phyloP scores from a whole-genome alignment of 306 rosid species.

The Prunus padus region DNA sequence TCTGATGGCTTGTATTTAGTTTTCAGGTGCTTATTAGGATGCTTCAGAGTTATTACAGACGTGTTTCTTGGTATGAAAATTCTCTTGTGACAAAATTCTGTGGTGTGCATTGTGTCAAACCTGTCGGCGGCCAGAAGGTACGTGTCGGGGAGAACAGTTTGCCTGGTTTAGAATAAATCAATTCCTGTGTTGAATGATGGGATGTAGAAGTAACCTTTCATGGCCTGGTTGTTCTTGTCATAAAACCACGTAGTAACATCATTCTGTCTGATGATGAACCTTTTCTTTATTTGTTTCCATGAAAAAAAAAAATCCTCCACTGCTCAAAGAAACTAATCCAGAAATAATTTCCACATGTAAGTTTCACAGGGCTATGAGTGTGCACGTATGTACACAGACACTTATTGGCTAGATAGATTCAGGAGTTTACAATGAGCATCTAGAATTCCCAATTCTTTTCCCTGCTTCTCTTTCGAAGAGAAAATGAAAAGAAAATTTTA shows the following conservation, averaged over 20 bases:
- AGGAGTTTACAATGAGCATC: background rate
- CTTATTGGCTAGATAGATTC: background rate
- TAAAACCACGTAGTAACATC: background rate
- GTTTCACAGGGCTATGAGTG: background rate
- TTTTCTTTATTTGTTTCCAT: background rate
- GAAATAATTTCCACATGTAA: background rate
- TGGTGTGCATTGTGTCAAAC: conserved; percentile 97
- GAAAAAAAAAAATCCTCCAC: background rate
- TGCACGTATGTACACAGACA: background rate
- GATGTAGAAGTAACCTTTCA: background rate
- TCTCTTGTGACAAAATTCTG: conserved; percentile 91
- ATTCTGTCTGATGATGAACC: background rate
- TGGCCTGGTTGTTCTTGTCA: background rate
- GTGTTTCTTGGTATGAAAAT: conserved; percentile 62
- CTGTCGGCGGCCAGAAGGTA: conserved; percentile 93
- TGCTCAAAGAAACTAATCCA: background rate
- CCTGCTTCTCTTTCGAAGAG: too few relatives aligned
- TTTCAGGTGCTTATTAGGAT: conserved; percentile 89
- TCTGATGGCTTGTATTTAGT: conserved; percentile 16
- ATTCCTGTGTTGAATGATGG: background rate
- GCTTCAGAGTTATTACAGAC: conserved; percentile 81
- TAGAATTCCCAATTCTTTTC: too few relatives aligned
- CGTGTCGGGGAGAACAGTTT: background rate
- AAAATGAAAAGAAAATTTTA: too few relatives aligned
- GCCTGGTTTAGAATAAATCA: background rate